Evolutionary conservation across 352 stramenopile genomes (phyloP), one percentile per base, ranked within the genome.

Genomic region (Albugo candida): DNA sequence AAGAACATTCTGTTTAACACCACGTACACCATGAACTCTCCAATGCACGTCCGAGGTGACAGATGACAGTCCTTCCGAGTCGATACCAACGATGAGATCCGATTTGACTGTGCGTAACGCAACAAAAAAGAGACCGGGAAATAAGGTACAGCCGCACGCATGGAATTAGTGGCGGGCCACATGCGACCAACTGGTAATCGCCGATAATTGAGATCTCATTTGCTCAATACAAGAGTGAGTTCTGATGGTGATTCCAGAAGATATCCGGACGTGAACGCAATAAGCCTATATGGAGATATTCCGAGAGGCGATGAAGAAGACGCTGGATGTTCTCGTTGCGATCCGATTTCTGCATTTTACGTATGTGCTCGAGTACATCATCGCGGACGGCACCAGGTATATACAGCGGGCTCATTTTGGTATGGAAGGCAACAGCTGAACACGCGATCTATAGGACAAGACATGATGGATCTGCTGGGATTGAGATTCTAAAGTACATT

Each of bases 201-300:
- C n/a, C 93, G 74, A 63, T 98, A 98, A 59, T 98, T 98, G 36
- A 95, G 83, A 59, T 98, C 93, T 17, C 94, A 92, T 63, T 98
- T 98, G 14, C 96, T 67, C 63, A 98, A 95, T 41, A 95, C 82
- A 17, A 98, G 67, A 31, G 3, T 31, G 3, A 31, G 3, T 31
- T 31, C 8, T 31, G 24, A 31, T 31, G 24, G 8, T 65, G 61
- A 59, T 81, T 84, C 65, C 67, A 84, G 51, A 81, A 81, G 12
- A 64, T 36, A 31, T 80, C 56, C 0, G 59, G 47, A 13, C 39
- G 19, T 0, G 61, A 48, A 11, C 53, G 34, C 24, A 78, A 45
- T 44, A 60, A 21, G 11, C 55, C 46, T 12, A 36, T 51, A 14
- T 51, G 27, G 17, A 81, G 19, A 21, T 67, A 73, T 1, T 36